These are phyloP conservation scores for Mallotus nudiflorus DNA, from an alignment of 345 rosid species.

Conservation along the genomic window DNA sequence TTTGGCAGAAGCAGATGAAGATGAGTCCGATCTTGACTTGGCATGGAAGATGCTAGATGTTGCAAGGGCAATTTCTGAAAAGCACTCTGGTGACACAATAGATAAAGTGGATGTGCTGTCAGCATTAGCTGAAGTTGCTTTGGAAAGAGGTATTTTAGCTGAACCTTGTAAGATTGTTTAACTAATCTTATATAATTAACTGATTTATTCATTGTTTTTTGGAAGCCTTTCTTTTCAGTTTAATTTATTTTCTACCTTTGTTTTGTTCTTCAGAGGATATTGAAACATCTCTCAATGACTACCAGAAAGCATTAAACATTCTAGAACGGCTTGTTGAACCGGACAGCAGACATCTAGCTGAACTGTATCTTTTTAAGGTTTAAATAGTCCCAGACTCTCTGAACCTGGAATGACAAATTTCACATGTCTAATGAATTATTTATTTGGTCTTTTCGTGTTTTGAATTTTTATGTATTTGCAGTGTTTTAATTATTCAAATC, in stretches of 20 bases:
- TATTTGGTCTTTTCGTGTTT: neutral
- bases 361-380: slow-evolving; percentile 67
- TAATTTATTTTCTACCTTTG: slow-evolving; percentile 4
- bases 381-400: neutral
- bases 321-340: slow-evolving; percentile 81
- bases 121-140: slow-evolving; percentile 76
- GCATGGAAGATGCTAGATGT: slow-evolving; percentile 96
- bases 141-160: slow-evolving; percentile 69
- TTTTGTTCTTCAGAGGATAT: slow-evolving; percentile 67
- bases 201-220: neutral
- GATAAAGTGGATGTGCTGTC: slow-evolving; percentile 86
- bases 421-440: neutral
- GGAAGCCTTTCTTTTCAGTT: neutral
- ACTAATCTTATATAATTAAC: neutral
- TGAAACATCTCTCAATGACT: slow-evolving; percentile 87
- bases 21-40: slow-evolving; percentile 87
- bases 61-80: slow-evolving; percentile 87
- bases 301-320: slow-evolving; percentile 67
- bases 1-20: slow-evolving; percentile 75
- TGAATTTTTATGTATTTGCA: neutral
- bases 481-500: too few species aligned
- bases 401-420: neutral
- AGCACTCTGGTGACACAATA: slow-evolving; percentile 55
- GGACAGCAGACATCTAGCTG: slow-evolving; percentile 79
- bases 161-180: neutral